Conservation (phyloP, 2,329 filamentous ascomycete genomes). For the Cladophialophora yegresii region DNA sequence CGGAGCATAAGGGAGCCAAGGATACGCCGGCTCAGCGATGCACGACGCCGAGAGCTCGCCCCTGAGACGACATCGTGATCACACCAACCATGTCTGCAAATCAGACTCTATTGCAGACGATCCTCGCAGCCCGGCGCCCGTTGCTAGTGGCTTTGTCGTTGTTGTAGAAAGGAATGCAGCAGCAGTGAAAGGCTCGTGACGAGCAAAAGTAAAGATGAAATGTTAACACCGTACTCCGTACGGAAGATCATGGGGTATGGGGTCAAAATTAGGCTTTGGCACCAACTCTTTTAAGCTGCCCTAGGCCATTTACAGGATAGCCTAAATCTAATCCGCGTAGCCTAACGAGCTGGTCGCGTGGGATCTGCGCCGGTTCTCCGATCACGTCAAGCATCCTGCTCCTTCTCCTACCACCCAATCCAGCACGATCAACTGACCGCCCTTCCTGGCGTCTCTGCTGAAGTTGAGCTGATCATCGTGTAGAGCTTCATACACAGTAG, state of each 20-base stretch:
- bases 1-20: background rate
- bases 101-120: background rate
- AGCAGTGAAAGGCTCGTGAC: background rate
- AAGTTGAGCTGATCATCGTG: background rate
- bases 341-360: background rate
- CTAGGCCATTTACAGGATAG: background rate
- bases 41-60: background rate
- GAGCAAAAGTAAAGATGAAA: background rate
- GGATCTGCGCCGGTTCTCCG: background rate
- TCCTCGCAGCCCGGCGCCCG: too few relatives aligned
- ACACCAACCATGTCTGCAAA: background rate
- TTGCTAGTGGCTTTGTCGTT: background rate
- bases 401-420: background rate
- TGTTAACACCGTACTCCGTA: too few relatives aligned
- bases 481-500: background rate
- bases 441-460: background rate
- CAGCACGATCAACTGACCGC: background rate
- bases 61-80: background rate
- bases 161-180: background rate
- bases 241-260: slow-evolving; percentile 4
- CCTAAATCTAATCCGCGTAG: background rate
- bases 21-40: background rate
- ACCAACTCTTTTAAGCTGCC: background rate
- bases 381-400: background rate
- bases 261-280: slow-evolving; percentile 14